phyloP scores from a whole-genome alignment of 169 alveolate genomes.

The Plasmodium inui region DNA sequence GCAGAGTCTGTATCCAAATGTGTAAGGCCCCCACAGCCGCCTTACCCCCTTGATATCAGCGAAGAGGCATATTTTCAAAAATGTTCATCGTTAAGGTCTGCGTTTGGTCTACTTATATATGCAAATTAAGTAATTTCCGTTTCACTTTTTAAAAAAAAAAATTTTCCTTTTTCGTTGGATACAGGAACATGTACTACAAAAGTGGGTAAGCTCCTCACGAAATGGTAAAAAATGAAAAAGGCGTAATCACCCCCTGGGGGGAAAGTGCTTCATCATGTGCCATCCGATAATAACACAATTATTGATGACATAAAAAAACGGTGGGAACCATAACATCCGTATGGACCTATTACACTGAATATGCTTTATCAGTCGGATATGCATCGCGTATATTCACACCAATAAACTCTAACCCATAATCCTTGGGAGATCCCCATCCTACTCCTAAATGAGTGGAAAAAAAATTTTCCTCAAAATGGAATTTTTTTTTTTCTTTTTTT shows the following conservation, averaged over 20 bases:
- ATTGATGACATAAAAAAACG: neutral
- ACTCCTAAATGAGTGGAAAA: neutral
- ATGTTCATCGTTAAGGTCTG: neutral
- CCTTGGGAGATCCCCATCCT: neutral
- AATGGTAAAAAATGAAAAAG: neutral
- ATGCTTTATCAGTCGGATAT: neutral
- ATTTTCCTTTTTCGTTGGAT: neutral
- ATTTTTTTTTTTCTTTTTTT: neutral
- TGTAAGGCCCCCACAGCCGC: neutral
- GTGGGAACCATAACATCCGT: neutral
- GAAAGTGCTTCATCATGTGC: neutral
- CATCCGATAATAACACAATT: neutral
- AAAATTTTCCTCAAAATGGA: neutral
- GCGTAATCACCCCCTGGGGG: neutral
- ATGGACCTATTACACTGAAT: neutral
- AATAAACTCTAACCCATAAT: neutral
- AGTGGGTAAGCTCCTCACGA: neutral
- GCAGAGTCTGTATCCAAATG: neutral
- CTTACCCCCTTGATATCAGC: neutral
- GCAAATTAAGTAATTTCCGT: neutral
- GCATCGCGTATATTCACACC: neutral
- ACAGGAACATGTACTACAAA: neutral
- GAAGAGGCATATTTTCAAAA: neutral
- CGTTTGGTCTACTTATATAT: neutral
- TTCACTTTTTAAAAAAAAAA: neutral